These are phyloP conservation scores for Trypanosoma conorhini DNA, from an alignment of 208 protist species.

Conservation along the genomic window DNA sequence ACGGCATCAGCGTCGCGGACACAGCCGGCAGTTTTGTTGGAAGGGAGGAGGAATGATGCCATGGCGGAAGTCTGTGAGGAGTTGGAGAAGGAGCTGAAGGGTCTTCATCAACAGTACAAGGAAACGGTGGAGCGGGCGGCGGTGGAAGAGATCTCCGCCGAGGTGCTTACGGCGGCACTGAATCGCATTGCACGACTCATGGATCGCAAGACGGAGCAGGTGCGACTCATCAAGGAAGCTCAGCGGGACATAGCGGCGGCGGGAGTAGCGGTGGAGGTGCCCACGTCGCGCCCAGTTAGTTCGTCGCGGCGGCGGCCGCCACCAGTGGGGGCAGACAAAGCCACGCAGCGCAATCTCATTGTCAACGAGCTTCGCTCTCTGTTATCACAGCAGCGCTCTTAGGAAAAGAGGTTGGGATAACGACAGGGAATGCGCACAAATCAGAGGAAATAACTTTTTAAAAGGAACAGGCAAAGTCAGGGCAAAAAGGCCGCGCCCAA, in stretches of 20 bases:
- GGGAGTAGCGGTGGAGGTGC: conserved; percentile 17
- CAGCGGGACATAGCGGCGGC: conserved; percentile 39
- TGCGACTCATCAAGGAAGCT: conserved; percentile 65
- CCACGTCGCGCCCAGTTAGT: conserved; percentile 8
- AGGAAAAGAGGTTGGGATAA: conserved; percentile 5
- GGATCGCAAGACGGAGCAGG: conserved; percentile 81
- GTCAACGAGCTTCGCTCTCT: conserved; percentile 83
- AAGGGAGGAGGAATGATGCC: conserved; percentile 10
- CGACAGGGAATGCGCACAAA: not conserved
- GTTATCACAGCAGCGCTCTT: conserved; percentile 38
- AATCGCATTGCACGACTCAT: conserved; percentile 61
- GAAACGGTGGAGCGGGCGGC: conserved; percentile 55
- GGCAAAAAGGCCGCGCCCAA: too few species aligned
- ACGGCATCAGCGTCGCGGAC: not conserved
- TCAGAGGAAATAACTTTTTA: not conserved
- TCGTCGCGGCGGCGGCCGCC: conserved; percentile 8
- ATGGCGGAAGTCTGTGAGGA: conserved; percentile 64
- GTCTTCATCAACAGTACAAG: conserved; percentile 74
- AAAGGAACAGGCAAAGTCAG: not conserved
- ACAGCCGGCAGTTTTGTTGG: not conserved
- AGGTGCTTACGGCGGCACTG: conserved; percentile 57
- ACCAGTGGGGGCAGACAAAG: conserved; percentile 40
- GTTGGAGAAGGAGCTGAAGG: conserved; percentile 64
- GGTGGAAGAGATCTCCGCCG: conserved; percentile 47
- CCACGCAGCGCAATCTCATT: conserved; percentile 60